phyloP scores from a whole-genome alignment of 805 yeast species.

The Wickerhamiella brachini region DNA sequence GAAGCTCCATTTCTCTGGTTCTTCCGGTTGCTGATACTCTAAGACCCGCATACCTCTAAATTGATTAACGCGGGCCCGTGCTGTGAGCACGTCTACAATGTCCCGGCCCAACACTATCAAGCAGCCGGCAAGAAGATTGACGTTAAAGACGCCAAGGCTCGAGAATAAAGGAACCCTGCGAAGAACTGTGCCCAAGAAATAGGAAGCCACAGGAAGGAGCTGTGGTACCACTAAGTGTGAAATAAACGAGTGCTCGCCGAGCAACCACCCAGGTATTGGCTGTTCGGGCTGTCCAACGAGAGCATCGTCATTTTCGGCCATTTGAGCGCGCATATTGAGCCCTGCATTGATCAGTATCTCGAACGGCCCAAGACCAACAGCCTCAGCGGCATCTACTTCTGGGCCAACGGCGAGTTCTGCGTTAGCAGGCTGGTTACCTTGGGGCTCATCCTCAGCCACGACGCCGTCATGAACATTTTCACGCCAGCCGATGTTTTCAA shows the following conservation, averaged over 20 bases:
- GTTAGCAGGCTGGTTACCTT: no score
- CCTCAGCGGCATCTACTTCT: neutral
- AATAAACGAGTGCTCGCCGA: neutral
- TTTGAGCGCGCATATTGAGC: no score
- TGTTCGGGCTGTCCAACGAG: neutral
- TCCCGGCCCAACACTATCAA: neutral
- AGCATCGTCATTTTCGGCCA: neutral
- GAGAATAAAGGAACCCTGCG: neutral
- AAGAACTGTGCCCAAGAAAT: neutral
- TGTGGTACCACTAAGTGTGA: neutral
- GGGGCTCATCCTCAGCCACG: no score
- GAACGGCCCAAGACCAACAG: neutral
- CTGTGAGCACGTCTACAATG: neutral
- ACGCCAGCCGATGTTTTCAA: no score
- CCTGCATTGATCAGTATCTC: neutral
- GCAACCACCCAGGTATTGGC: neutral
- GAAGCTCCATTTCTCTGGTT: neutral
- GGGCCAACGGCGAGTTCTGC: neutral
- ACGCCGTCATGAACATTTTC: no score
- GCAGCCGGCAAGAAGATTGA: neutral
- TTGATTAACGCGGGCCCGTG: neutral
- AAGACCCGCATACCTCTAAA: neutral
- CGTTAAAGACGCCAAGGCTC: neutral
- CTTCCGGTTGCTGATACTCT: neutral
- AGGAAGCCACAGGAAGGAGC: neutral